These are phyloP conservation scores for Nigrospora sphaerica DNA, from an alignment of 2,329 filamentous ascomycete genomes.

Conservation along the genomic window DNA sequence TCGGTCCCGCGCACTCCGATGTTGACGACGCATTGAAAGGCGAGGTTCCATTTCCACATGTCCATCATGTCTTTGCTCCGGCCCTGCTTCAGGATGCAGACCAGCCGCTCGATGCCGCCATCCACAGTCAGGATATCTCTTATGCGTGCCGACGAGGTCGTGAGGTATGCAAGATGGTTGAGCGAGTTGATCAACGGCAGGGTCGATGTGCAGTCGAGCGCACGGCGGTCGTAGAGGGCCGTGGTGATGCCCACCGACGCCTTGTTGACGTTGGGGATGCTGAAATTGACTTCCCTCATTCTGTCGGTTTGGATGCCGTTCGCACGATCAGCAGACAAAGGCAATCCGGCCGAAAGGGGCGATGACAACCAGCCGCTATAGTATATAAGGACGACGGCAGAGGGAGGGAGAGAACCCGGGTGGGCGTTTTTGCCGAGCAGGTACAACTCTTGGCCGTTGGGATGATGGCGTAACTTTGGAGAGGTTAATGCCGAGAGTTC, in stretches of 20 bases:
- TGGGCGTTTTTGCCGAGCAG: too few relatives aligned
- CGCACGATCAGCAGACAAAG: too few relatives aligned
- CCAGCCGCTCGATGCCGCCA: constrained; percentile 91
- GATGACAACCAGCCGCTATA: too few relatives aligned
- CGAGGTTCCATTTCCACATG: constrained; percentile 99
- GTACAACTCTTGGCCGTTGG: too few relatives aligned
- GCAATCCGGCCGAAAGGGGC: too few relatives aligned
- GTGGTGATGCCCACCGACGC: constrained; percentile 98
- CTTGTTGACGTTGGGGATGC: constrained; percentile 99
- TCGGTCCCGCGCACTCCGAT: constrained; percentile 96
- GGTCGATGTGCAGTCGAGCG: constrained; percentile 96
- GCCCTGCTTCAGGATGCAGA: constrained; percentile 97
- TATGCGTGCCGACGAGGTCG: constrained; percentile 94
- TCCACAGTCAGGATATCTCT: constrained; percentile 97
- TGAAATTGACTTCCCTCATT: constrained; percentile 99
- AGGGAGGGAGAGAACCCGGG: too few relatives aligned
- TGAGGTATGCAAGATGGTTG: constrained; percentile 97
- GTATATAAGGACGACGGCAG: too few relatives aligned
- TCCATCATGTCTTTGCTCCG: constrained; percentile 98
- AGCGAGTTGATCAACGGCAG: constrained; percentile 97
- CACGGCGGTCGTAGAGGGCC: constrained; percentile 92
- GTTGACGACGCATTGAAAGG: constrained; percentile 98
- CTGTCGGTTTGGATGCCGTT: constrained; percentile 32
- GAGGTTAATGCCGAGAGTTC: too few relatives aligned
- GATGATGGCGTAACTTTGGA: too few relatives aligned